Percentiles rank a stretch among this genome's conserved stretches.
These are phyloP conservation scores for Nemophila menziesii DNA, from an alignment of 257 asterid genomes.

Conservation along the genomic window DNA sequence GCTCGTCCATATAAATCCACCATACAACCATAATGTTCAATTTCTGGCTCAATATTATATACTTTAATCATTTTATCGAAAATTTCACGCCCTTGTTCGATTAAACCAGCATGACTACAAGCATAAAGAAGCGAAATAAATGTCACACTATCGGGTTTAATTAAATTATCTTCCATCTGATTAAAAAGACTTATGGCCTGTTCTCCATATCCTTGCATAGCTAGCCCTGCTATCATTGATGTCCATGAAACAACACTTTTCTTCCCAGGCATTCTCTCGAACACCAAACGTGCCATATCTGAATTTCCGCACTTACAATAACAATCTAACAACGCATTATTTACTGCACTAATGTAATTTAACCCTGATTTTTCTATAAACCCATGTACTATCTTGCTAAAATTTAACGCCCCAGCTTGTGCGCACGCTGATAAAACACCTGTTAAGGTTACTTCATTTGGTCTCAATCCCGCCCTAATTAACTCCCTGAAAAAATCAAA, in stretches of 20 bases:
- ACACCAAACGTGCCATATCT: constrained; percentile 59
- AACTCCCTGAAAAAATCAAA: constrained; percentile 44
- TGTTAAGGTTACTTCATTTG: constrained; percentile 73
- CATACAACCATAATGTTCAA: constrained; percentile 93
- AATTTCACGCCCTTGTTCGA: constrained; percentile 39
- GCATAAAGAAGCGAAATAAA: constrained; percentile 62
- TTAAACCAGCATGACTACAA: constrained; percentile 80
- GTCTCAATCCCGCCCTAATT: constrained; percentile 33
- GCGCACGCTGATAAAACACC: constrained; percentile 74
- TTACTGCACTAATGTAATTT: constrained; percentile 52
- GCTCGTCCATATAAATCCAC: constrained; percentile 83
- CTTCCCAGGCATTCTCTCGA: constrained; percentile 47
- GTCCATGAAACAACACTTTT: constrained; percentile 68
- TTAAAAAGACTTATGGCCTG: constrained; percentile 48
- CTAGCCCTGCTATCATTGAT: constrained; percentile 58
- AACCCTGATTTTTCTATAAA: constrained; percentile 53
- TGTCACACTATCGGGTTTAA: constrained; percentile 48
- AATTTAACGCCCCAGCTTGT: constrained; percentile 58
- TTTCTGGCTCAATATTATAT: constrained; percentile 41
- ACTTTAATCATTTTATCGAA: constrained; percentile 46
- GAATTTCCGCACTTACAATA: constrained; percentile 70
- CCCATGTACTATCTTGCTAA: constrained; percentile 50
- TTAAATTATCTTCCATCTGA: constrained; percentile 57
- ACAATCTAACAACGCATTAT: constrained; percentile 62
- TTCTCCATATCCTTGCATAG: constrained; percentile 70